Evolutionary conservation across 768 basidiomycete species (phyloP), one percentile per base, ranked within the genome.

Genomic region (Pleurotus salmoneostramineus): DNA sequence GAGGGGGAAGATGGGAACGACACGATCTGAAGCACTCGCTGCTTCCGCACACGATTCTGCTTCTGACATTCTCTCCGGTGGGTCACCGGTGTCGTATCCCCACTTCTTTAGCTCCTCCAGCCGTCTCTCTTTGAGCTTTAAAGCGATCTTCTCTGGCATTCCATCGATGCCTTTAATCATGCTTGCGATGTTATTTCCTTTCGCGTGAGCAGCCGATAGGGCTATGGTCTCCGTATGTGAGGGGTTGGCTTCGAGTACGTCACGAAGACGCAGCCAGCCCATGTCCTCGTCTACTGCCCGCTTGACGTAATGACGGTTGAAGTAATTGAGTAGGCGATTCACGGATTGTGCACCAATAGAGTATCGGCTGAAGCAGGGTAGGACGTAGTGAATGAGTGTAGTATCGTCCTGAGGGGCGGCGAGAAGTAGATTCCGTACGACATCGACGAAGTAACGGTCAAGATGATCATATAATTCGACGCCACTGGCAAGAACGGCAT

Each of bases 41-140:
- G 89, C 87, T 69, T 91, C 89, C 34, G 87, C 89, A 64, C 81
- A 82, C 12, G 84, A 80, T 69, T 91, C 88, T 31, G 87, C 86
- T 52, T 77, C 70, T 5, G 77, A 78, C 59, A 85, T 65, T 46
- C 70, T 65, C 62, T 83, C 82, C 14, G 70, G 60, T 15, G 81
- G 65, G 12, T 75, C 83, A 27, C 77, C 81, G 8, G 81, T 81
- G 47, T 73, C 68, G 63, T 81, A 87, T 7, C 88, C 89, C 88
- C 89, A 91, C 69, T 83, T 83, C 70, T 76, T 83, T 51, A 91
- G 69, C 67, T 91, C 89, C 59, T 82, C 81, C 40, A 74, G 64
- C 58, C 80, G 74, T 65, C 77, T 83, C 71, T 89, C 86, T 66
- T 76, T 80, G 60, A 88, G 65, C 61, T 76, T 79, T 64, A 72